Base-by-base conservation (phyloP, 148 eudicot species). In the Fagopyrum tataricum region DNA sequence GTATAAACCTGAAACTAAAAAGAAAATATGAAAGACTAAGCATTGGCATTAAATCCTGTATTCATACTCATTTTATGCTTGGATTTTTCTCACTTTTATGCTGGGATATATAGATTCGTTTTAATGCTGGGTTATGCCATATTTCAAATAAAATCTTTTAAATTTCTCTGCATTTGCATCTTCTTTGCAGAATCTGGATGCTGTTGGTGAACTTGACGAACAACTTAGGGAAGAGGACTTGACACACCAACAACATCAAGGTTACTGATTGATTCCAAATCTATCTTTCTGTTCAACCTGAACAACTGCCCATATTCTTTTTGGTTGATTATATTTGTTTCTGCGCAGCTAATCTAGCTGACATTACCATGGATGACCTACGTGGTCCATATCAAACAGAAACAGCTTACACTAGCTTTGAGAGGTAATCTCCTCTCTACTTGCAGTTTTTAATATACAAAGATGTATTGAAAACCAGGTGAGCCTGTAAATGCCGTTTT, bases 341-440 rank as follows among this genome's bases (percentile, higher is more conserved):
- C 75, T 46, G 78, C 75, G 59, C 90, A 96, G 99, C 81, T 58
- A 90, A 89, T 73, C 77, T 88, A 8, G 97, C 82, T 42, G 81
- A 89, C 56, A 96, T 96, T 80, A 96, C 99, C n/a, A 76, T 95
- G 39, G 74, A 77, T 76, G 98, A 94, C 71, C 76, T 74, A 4
- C 85, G 72, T 78, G 87, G 85, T 78, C 79, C 87, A 37, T 68
- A 46, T 81, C 91, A 81, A 81, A 83, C 83, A 44, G 89, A 85
- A 66, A 69, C 83, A 14, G 72, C 72, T 6, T 82, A 71, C 77
- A 81, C 86, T 79, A 93, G 82, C 72, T 92, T 84, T 72, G 99
- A 96, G 75, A 90, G 99, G 99, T 95, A 80, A 74, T 23, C 56
- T 66, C 24, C 18, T 59, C 23, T 37, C 26, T 39, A 8, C 39